These are phyloP conservation scores for Linnemannia elongata DNA, from an alignment of 192 early-diverging fungal species.

Conservation along the genomic window DNA sequence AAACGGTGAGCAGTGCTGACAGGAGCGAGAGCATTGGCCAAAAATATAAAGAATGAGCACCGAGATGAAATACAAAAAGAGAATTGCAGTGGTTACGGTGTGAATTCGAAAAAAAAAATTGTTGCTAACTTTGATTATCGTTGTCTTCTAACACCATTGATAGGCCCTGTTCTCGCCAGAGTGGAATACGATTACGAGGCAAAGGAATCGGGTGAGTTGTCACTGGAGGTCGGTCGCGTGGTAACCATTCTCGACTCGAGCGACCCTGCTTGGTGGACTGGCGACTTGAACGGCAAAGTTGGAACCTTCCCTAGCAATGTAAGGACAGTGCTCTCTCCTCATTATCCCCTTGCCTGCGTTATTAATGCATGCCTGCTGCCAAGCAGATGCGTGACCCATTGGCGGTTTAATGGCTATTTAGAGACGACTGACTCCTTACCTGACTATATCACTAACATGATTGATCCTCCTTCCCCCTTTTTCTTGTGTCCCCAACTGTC, in stretches of 20 bases:
- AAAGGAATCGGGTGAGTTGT: constrained; percentile 73
- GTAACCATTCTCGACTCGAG: constrained; percentile 76
- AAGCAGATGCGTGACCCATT: neutral
- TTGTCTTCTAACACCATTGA: neutral
- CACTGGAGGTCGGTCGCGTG: constrained; percentile 73
- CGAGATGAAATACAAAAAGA: neutral
- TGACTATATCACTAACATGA: neutral
- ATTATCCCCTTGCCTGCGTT: neutral
- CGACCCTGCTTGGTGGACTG: constrained; percentile 76
- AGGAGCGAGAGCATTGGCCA: neutral
- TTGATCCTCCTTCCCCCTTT: neutral
- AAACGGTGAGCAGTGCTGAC: neutral
- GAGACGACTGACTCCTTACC: neutral
- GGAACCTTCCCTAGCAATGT: constrained; percentile 78
- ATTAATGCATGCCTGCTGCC: neutral
- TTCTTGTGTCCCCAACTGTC: neutral
- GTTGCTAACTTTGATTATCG: neutral
- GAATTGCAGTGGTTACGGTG: neutral
- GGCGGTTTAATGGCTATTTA: neutral
- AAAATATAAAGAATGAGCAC: neutral
- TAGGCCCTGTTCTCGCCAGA: constrained; percentile 64
- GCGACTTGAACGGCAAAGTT: constrained; percentile 75
- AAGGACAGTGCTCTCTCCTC: neutral
- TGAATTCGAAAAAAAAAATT: neutral
- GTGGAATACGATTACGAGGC: constrained; percentile 82